Percentiles rank a stretch among this genome's conserved stretches.
Conservation (phyloP, 176 grass and related monocot species). For the Ensete ventricosum region DNA sequence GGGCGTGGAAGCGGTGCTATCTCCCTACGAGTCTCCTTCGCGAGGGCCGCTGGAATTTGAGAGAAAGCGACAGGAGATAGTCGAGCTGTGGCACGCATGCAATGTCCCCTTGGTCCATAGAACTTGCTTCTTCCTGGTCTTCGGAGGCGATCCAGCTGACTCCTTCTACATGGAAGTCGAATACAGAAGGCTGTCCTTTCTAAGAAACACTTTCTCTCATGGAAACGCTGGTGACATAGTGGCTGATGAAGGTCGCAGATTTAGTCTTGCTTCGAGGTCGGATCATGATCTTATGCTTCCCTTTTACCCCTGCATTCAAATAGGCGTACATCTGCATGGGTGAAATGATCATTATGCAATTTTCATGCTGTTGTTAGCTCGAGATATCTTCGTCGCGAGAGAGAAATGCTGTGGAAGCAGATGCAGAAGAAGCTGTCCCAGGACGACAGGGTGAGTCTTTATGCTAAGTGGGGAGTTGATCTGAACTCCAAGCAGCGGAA, state of each 20-base stretch:
- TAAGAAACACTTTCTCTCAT: constrained; percentile 36
- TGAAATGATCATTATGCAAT: neutral
- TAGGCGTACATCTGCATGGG: neutral
- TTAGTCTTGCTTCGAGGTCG: constrained; percentile 34
- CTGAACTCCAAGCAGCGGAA: constrained; percentile 59
- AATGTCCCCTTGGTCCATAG: constrained; percentile 77
- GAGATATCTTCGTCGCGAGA: constrained; percentile 56
- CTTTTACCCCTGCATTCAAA: neutral
- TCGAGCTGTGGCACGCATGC: constrained; percentile 75
- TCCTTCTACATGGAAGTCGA: constrained; percentile 82
- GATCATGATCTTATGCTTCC: constrained; percentile 13
- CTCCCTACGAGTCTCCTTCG: constrained; percentile 26
- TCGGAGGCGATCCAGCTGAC: constrained; percentile 62
- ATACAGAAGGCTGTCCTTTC: constrained; percentile 56
- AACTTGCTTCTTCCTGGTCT: constrained; percentile 81
- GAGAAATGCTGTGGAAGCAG: constrained; percentile 68
- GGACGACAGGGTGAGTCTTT: constrained; percentile 56
- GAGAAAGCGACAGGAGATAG: constrained; percentile 62
- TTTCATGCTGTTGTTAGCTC: constrained; percentile 27
- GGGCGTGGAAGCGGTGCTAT: constrained; percentile 9
- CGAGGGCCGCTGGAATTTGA: constrained; percentile 41
- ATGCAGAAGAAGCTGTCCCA: constrained; percentile 57
- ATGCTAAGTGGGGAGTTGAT: constrained; percentile 57
- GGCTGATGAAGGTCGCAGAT: constrained; percentile 18
- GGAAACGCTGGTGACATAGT: neutral